A percentile compares a stretch with the other conserved stretches of the same genome.
Evolutionary conservation across 352 stramenopile genomes (phyloP).

Genomic region (Globisporangium iwayamae): DNA sequence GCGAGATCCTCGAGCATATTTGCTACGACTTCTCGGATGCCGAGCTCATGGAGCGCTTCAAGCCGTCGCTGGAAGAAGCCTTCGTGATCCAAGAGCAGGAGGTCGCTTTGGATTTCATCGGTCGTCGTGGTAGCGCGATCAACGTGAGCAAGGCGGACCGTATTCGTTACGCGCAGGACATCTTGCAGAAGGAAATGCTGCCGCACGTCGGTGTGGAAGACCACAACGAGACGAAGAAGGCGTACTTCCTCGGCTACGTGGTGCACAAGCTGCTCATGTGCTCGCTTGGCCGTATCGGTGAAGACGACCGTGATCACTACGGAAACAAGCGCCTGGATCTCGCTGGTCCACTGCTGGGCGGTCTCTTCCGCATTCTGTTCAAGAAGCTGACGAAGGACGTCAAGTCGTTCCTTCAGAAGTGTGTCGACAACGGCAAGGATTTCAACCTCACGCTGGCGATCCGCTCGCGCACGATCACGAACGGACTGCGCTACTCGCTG

Average conservation of each 20-base stretch:
- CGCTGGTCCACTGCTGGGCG: slow-evolving; percentile 95
- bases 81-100: slow-evolving; percentile 98
- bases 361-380: slow-evolving; percentile 98
- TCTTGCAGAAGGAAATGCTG: slow-evolving; percentile 99
- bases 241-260: slow-evolving; percentile 99
- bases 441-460: slow-evolving; percentile 98
- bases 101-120: slow-evolving; percentile 99
- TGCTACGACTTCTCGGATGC: slow-evolving; percentile 98
- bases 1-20: slow-evolving; percentile 99
- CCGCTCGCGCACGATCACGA: slow-evolving; percentile 97
- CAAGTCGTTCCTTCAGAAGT: slow-evolving; percentile 91
- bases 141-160: slow-evolving; percentile 97
- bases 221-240: slow-evolving; percentile 96
- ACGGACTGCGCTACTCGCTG: slow-evolving; percentile 98
- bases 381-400: slow-evolving; percentile 99
- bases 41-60: slow-evolving; percentile 99
- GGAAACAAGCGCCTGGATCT: slow-evolving; percentile 99
- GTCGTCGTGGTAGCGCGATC: slow-evolving; percentile 91
- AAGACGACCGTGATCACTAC: slow-evolving; percentile 99
- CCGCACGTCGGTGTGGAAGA: slow-evolving; percentile 98
- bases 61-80: slow-evolving; percentile 97
- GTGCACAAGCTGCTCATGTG: slow-evolving; percentile 99
- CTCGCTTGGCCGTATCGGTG: slow-evolving; percentile 94
- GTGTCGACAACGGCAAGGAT: slow-evolving; percentile 89
- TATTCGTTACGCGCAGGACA: slow-evolving; percentile 97